Evolutionary conservation across 192 early-diverging fungal species (phyloP).

Genomic region (Lobosporangium transversale): DNA sequence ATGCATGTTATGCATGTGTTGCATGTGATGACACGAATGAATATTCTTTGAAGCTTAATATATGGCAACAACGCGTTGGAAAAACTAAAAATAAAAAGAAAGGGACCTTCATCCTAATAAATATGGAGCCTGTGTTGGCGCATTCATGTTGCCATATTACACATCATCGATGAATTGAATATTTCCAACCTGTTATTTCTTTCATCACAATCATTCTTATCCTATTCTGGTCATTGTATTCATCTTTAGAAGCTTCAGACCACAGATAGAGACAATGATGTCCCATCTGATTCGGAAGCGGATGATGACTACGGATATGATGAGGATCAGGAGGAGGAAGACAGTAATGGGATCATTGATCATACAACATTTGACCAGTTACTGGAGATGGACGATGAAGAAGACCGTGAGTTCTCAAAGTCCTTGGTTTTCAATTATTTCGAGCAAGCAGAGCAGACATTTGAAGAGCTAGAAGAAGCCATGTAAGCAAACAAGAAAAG

Average conservation of each 20-base stretch:
- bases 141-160: too few species aligned
- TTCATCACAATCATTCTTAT: neutral
- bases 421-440: constrained; percentile 84
- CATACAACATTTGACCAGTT: constrained; percentile 88
- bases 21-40: too few species aligned
- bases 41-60: too few species aligned
- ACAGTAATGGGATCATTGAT: constrained; percentile 73
- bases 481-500: constrained; percentile 57
- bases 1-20: too few species aligned
- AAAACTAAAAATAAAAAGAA: too few species aligned
- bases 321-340: neutral
- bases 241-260: too few species aligned
- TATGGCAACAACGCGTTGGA: too few species aligned
- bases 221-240: too few species aligned
- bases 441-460: constrained; percentile 84
- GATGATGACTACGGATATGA: constrained; percentile 6
- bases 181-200: neutral
- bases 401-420: constrained; percentile 81
- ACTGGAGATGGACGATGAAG: constrained; percentile 92
- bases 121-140: too few species aligned
- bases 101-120: too few species aligned
- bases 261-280: too few species aligned
- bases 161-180: too few species aligned
- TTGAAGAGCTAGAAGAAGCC: constrained; percentile 78
- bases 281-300: neutral